These are phyloP conservation scores for Farysia itapuensis DNA, from an alignment of 1,284 basidiomycete genomes.

Conservation along the genomic window DNA sequence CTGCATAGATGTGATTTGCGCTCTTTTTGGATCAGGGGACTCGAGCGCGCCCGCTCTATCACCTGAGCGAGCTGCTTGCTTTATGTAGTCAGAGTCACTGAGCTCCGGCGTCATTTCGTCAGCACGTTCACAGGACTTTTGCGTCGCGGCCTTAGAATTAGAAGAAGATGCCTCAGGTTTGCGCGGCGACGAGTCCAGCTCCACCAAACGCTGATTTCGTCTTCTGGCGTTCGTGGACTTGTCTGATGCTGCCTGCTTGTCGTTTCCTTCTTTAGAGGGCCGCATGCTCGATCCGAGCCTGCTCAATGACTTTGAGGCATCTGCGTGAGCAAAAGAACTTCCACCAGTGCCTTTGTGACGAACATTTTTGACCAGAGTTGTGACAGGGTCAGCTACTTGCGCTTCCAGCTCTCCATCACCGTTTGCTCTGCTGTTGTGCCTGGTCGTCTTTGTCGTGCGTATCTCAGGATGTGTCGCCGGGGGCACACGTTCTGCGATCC, in stretches of 20 bases:
- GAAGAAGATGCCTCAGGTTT: conserved; percentile 1
- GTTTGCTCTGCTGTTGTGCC: conserved; percentile 18
- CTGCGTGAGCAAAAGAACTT: no score
- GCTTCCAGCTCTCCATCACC: conserved; percentile 6
- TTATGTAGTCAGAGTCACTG: conserved; percentile 37
- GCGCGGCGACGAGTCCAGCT: conserved; percentile 19
- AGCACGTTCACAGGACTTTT: no score
- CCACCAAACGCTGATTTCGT: conserved; percentile 34
- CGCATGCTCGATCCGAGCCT: no score
- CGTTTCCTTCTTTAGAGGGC: no score
- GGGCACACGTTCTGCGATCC: conserved; percentile 55
- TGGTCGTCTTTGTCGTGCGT: conserved; percentile 9
- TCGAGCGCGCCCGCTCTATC: conserved; percentile 11
- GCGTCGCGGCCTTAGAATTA: not conserved
- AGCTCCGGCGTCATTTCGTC: conserved; percentile 3
- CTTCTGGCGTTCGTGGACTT: no score
- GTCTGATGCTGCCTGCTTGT: no score
- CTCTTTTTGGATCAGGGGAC: not conserved
- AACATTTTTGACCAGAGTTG: conserved; percentile 15
- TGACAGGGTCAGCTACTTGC: no score
- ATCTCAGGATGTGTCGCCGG: no score
- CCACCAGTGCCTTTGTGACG: conserved; percentile 4
- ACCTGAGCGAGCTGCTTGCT: conserved; percentile 23
- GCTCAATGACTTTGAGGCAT: no score
- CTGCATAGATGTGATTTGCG: no score